These are phyloP conservation scores for Sporothrix phasma DNA, from an alignment of 2,329 filamentous ascomycete species.

Conservation along the genomic window DNA sequence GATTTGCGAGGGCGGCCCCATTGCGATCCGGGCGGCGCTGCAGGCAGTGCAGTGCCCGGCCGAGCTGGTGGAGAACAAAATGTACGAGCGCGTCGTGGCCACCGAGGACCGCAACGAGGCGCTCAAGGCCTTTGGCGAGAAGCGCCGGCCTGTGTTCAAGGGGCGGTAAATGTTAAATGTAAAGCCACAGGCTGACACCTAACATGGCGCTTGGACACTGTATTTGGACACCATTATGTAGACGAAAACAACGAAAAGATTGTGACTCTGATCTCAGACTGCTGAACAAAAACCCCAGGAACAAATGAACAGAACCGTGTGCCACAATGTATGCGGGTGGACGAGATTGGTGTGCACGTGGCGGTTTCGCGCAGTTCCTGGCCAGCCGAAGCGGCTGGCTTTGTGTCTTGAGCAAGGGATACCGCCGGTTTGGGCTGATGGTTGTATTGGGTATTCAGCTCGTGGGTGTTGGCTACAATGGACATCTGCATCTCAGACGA, in stretches of 20 bases:
- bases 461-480: not conserved
- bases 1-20: constrained; percentile 73
- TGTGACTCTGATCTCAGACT: too few species aligned
- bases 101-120: constrained; percentile 87
- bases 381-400: not conserved
- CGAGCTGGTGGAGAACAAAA: constrained; percentile 73
- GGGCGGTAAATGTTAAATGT: constrained; percentile 34
- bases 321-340: not conserved
- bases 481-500: not conserved
- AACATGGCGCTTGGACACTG: not conserved
- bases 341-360: not conserved
- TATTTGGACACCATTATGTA: not conserved
- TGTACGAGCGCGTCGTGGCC: constrained; percentile 72
- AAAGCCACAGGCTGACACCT: not conserved
- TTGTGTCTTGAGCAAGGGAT: not conserved
- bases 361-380: not conserved
- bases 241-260: constrained; percentile 2
- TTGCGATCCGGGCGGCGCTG: constrained; percentile 71
- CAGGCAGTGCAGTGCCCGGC: constrained; percentile 63
- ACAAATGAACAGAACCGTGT: not conserved
- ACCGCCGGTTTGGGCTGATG: not conserved
- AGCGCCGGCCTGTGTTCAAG: constrained; percentile 50
- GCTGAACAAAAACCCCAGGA: too few species aligned
- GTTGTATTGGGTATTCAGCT: not conserved
- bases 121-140: constrained; percentile 66